Evolutionary conservation across 768 basidiomycete species (phyloP), one percentile per base, ranked within the genome.

Genomic region (Agrocybe chaxingu): DNA sequence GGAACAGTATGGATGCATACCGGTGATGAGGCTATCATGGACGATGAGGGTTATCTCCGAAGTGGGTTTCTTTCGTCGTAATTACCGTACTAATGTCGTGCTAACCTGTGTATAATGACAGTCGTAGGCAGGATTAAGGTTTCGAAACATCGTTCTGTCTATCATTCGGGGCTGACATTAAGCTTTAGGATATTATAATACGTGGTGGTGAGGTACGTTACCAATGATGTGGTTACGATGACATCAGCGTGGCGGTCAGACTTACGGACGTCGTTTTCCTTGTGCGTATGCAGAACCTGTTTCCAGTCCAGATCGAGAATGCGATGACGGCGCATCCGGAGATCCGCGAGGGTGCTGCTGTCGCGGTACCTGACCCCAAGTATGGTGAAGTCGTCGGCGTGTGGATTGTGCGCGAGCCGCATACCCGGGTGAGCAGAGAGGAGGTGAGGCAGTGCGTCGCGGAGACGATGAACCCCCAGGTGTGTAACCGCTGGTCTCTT

Each of bases 301-400:
- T 89, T 66, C 86, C 92, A 3, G 81, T 92, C 40, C 84, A 91
- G 62, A 92, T 93, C 32, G 91, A 93, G 69, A 89, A 92, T 51
- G 79, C 74, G 1, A 62, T 91, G 45, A 82, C 78, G 0, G 67
- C 72, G 4, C 74, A 83, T 48, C 72, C 73, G 1, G 69, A 64
- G 11, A 78, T 93, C 37, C 73, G 78, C 42, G 90, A 92, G 65
- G 89, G 84, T 0, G 87, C 88, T 1, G 87, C 74, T 4, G 77
- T 92, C 6, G 67, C 88, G 3, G 87, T 93, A 12, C 85, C 86
- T 1, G 82, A 91, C 57, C 50, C 58, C 1, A 74, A 68, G 52
- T 90, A 79, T 56, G 89, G 88, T 4, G 91, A 93, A 62, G 85
- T 85, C 7, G 89, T 91, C 1, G 90, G 91, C 1, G 85, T 80